phyloP scores from a whole-genome alignment of 768 basidiomycete genomes.

The Hygrophorus russula region DNA sequence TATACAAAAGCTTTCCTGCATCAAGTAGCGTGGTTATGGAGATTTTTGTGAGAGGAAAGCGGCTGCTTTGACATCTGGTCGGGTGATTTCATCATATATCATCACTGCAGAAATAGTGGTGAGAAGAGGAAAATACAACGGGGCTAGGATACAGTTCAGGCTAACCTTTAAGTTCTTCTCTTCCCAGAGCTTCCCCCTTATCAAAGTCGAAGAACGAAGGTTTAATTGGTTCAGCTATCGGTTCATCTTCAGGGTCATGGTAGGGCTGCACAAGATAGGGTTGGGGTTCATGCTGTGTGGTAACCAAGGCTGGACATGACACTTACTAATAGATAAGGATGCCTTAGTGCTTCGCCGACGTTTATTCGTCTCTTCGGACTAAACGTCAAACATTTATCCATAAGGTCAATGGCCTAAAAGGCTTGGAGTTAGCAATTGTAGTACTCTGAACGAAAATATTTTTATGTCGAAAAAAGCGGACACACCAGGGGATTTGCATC shows the following conservation, averaged over 20 bases:
- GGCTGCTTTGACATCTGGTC: constrained; percentile 11
- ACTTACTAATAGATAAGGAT: constrained; percentile 77
- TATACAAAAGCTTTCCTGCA: neutral
- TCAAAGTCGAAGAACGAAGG: constrained; percentile 82
- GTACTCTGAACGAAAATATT: neutral
- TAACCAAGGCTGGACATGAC: constrained; percentile 4
- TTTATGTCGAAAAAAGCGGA: constrained; percentile 5
- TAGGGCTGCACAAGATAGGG: constrained; percentile 45
- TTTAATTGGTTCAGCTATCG: constrained; percentile 62
- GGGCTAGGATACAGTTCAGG: constrained; percentile 5
- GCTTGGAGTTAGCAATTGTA: neutral
- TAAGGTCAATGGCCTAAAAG: constrained; percentile 56
- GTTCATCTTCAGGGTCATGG: constrained; percentile 86
- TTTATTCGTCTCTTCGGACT: constrained; percentile 82
- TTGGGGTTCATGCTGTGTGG: neutral
- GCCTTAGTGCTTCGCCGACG: constrained; percentile 76
- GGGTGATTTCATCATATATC: constrained; percentile 42
- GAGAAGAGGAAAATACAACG: neutral
- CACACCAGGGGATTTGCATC: constrained; percentile 58
- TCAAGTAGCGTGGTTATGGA: neutral
- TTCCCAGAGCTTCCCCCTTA: constrained; percentile 49
- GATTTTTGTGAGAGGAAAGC: constrained; percentile 1
- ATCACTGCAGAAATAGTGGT: constrained; percentile 19
- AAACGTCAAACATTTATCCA: constrained; percentile 76
- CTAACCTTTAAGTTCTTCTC: constrained; percentile 60